A percentile compares a stretch with the other conserved stretches of the same genome.
phyloP scores from a whole-genome alignment of 2,329 filamentous ascomycete genomes.

The Rasamsonia emersonii region DNA sequence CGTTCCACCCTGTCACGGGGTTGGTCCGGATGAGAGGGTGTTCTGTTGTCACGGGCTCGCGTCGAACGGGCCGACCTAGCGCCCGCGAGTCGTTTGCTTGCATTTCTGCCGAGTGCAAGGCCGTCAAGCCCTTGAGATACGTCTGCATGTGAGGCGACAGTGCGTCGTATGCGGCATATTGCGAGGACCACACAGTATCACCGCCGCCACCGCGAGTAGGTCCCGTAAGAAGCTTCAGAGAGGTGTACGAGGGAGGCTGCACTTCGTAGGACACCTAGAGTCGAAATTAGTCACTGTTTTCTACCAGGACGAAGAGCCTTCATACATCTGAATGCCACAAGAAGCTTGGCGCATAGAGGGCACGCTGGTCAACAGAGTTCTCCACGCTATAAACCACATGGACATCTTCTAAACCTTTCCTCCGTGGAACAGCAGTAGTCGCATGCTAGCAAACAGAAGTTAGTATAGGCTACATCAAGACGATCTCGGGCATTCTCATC shows the following conservation, averaged over 20 bases:
- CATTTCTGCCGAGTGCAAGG: slow-evolving; percentile 47
- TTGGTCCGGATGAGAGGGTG: slow-evolving; percentile 53
- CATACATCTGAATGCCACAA: slow-evolving; percentile 48
- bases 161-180: slow-evolving; percentile 51
- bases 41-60: slow-evolving; percentile 45
- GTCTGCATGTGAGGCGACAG: slow-evolving; percentile 49
- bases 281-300: slow-evolving; percentile 4
- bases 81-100: slow-evolving; percentile 44
- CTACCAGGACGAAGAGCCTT: slow-evolving; percentile 1
- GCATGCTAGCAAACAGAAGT: slow-evolving; percentile 32
- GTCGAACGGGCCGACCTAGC: slow-evolving; percentile 43
- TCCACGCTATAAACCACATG: slow-evolving; percentile 50
- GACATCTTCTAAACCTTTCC: slow-evolving; percentile 45
- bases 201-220: slow-evolving; percentile 48
- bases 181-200: slow-evolving; percentile 50
- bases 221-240: slow-evolving; percentile 45
- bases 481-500: background rate
- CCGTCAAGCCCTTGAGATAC: slow-evolving; percentile 50
- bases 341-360: slow-evolving; percentile 47
- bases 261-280: slow-evolving; percentile 47
- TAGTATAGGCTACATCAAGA: background rate
- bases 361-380: slow-evolving; percentile 44
- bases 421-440: slow-evolving; percentile 44
- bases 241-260: slow-evolving; percentile 51
- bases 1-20: slow-evolving; percentile 55